Evolutionary conservation across 192 early-diverging fungal species (phyloP).

Genomic region (Helicostylum pulchrum): DNA sequence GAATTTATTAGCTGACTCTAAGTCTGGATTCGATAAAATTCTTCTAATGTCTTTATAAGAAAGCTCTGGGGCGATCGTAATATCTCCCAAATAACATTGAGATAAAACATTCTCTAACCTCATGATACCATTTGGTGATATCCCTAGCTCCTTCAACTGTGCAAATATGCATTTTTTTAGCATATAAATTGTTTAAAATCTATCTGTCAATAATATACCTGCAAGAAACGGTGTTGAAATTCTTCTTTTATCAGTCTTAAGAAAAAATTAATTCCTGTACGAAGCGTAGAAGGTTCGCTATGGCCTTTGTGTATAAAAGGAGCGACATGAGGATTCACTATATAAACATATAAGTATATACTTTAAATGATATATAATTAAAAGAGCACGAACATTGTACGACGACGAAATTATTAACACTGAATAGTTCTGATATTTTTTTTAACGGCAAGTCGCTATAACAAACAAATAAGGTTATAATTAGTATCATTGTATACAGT

Average conservation of each 20-base stretch:
- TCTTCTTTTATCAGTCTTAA: constrained; percentile 58
- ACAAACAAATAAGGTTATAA: neutral
- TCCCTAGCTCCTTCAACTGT: constrained; percentile 63
- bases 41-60: constrained; percentile 50
- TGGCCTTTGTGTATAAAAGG: constrained; percentile 66
- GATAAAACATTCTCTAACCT: constrained; percentile 64
- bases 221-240: constrained; percentile 50
- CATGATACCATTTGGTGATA: constrained; percentile 53
- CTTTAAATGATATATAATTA: too few species aligned
- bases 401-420: constrained; percentile 83
- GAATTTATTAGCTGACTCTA: constrained; percentile 43
- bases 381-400: constrained; percentile 41
- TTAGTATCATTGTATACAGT: too few species aligned
- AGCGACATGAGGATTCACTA: constrained; percentile 78
- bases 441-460: constrained; percentile 78
- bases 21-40: constrained; percentile 64
- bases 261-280: constrained; percentile 43
- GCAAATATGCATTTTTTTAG: constrained; percentile 26
- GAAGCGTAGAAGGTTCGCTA: constrained; percentile 40
- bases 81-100: constrained; percentile 76
- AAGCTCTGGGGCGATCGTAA: constrained; percentile 76
- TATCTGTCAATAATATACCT: too few species aligned
- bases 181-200: too few species aligned
- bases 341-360: too few species aligned
- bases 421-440: constrained; percentile 72